These are phyloP conservation scores for Teratosphaeria gauchensis DNA, from an alignment of 2,329 filamentous ascomycete genomes.

Conservation along the genomic window DNA sequence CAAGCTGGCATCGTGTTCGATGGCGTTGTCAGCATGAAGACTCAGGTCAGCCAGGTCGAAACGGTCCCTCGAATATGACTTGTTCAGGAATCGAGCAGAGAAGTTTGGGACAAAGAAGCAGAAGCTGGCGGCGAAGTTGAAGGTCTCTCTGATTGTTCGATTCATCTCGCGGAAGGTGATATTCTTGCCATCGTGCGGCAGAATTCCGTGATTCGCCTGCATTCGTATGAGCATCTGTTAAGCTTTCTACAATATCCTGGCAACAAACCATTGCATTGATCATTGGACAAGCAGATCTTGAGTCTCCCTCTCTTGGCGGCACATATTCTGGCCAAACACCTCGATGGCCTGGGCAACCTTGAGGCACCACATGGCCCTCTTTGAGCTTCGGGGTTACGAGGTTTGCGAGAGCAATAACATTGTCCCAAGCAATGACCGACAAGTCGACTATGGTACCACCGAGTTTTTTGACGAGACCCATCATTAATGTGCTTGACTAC, in stretches of 20 bases:
- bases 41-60: constrained; percentile 20
- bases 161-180: constrained; percentile 19
- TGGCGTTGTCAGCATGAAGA: constrained; percentile 18
- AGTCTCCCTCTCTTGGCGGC: constrained; percentile 28
- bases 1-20: constrained; percentile 30
- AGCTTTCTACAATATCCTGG: background rate
- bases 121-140: constrained; percentile 22
- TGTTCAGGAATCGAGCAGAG: constrained; percentile 18
- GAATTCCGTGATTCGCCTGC: constrained; percentile 22
- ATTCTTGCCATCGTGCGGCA: constrained; percentile 21
- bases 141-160: constrained; percentile 17
- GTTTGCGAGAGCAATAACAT: constrained; percentile 30
- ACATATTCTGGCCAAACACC: constrained; percentile 30
- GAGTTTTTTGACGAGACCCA: constrained; percentile 15
- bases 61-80: constrained; percentile 17
- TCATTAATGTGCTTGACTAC: background rate
- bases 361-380: constrained; percentile 27
- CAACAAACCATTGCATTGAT: constrained; percentile 15
- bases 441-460: constrained; percentile 25
- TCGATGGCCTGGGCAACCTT: constrained; percentile 25
- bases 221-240: background rate
- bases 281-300: constrained; percentile 21
- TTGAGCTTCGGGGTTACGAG: constrained; percentile 28
- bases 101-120: constrained; percentile 22
- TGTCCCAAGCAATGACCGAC: constrained; percentile 31